Conservation (phyloP, 192 early-diverging fungal genomes). For the Haplosporangium gracile region DNA sequence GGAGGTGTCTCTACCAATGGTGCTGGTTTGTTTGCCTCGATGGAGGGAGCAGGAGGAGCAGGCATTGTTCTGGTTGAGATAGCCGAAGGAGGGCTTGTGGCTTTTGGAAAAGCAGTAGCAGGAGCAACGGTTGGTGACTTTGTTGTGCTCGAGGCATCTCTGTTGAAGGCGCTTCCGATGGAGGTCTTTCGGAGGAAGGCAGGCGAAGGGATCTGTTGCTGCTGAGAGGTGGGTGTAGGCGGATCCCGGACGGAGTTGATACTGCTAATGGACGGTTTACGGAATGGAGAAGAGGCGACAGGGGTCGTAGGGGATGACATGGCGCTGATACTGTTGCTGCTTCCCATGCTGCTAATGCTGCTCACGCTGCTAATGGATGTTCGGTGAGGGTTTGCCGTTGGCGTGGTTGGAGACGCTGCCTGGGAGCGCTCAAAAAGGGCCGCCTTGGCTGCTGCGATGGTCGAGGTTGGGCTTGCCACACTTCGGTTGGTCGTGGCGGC, state of each 20-base stretch:
- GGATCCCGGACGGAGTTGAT: neutral
- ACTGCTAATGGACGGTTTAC: slow-evolving; percentile 17
- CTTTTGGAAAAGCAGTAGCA: neutral
- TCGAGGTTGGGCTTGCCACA: neutral
- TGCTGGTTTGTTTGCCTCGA: neutral
- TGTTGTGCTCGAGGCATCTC: neutral
- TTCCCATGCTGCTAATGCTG: slow-evolving; percentile 8
- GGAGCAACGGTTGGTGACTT: neutral
- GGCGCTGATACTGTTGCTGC: neutral
- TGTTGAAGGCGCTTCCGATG: neutral
- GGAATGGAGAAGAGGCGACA: slow-evolving; percentile 23
- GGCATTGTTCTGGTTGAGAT: neutral
- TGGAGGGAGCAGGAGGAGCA: neutral
- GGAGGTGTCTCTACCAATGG: neutral
- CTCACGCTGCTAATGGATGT: slow-evolving; percentile 18
- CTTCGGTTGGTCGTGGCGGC: neutral
- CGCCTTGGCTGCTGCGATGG: slow-evolving; percentile 37
- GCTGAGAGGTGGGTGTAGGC: neutral
- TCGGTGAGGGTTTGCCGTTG: slow-evolving; percentile 2
- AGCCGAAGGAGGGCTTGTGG: neutral
- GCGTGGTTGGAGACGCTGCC: slow-evolving; percentile 13
- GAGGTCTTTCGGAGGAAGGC: neutral
- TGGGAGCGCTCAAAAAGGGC: slow-evolving; percentile 15
- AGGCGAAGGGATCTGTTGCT: neutral
- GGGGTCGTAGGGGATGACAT: slow-evolving; percentile 25